A percentile compares a stretch with the other conserved stretches of the same genome.
These are phyloP conservation scores for Malassezia nana DNA, from an alignment of 1,284 basidiomycete genomes.

Conservation along the genomic window DNA sequence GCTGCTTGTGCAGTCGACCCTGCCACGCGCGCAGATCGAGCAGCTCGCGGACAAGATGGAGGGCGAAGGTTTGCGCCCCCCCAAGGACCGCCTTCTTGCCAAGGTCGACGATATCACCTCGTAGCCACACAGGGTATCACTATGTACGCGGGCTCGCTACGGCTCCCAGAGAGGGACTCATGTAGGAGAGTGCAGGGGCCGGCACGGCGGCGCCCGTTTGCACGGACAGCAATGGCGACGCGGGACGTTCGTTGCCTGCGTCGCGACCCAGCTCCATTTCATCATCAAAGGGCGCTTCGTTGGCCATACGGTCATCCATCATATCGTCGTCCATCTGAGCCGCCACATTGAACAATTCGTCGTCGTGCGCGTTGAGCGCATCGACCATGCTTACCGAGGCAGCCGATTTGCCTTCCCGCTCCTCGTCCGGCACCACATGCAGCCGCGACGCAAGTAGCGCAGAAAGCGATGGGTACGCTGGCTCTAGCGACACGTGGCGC, in stretches of 20 bases:
- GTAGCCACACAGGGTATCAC: constrained; percentile 2
- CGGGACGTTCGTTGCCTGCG: not conserved
- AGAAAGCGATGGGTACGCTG: not conserved
- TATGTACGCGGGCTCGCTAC: not conserved
- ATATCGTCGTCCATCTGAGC: not conserved
- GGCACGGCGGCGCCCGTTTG: not conserved
- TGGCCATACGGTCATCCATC: constrained; percentile 4
- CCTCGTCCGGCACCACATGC: not conserved
- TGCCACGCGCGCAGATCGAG: constrained; percentile 38
- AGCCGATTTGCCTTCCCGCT: constrained; percentile 12
- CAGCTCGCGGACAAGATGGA: constrained; percentile 37
- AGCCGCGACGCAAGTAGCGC: constrained; percentile 1
- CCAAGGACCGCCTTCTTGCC: constrained; percentile 43
- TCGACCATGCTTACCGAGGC: constrained; percentile 9
- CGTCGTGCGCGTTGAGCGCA: constrained; percentile 8
- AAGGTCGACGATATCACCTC: constrained; percentile 28
- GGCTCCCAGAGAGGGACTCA: not conserved
- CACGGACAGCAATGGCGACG: not conserved
- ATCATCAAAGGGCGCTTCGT: not conserved
- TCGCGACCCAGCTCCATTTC: not conserved
- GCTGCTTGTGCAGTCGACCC: constrained; percentile 26
- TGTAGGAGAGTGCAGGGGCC: not conserved
- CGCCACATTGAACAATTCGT: not conserved
- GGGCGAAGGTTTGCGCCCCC: constrained; percentile 42
- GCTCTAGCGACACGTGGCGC: not conserved